phyloP scores from a whole-genome alignment of 1,284 basidiomycete species.

The Rhodotorula sp. region DNA sequence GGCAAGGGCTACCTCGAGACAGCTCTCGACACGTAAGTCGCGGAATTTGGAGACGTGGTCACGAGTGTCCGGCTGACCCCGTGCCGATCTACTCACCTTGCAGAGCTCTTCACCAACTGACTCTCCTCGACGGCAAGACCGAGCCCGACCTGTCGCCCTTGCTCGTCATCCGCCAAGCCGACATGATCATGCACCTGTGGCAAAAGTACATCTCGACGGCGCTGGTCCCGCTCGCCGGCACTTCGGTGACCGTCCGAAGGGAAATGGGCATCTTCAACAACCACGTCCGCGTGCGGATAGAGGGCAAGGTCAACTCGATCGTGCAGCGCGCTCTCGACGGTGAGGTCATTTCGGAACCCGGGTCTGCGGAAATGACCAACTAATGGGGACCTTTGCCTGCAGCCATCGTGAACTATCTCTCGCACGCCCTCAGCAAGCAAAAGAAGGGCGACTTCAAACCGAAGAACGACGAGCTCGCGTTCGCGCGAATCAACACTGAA shows the following conservation, averaged over 20 bases:
- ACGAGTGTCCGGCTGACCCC: not conserved
- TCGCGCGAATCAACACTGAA: conserved; percentile 91
- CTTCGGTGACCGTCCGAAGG: conserved; percentile 80
- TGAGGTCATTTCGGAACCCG: conserved; percentile 51
- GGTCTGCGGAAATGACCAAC: not conserved
- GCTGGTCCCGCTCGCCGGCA: conserved; percentile 80
- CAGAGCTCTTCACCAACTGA: conserved; percentile 71
- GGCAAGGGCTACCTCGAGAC: conserved; percentile 84
- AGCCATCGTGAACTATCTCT: conserved; percentile 52
- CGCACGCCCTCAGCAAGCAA: conserved; percentile 75
- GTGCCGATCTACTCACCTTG: no score
- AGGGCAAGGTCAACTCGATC: conserved; percentile 79
- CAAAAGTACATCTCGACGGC: conserved; percentile 94
- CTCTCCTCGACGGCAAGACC: conserved; percentile 67
- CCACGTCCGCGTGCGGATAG: conserved; percentile 81
- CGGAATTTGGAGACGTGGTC: conserved; percentile 45
- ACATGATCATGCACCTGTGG: conserved; percentile 92
- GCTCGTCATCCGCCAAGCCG: conserved; percentile 68
- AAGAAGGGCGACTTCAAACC: conserved; percentile 97
- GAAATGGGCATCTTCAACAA: conserved; percentile 95
- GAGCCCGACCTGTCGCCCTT: conserved; percentile 79
- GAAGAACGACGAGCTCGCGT: conserved; percentile 89
- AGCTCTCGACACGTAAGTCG: conserved; percentile 76
- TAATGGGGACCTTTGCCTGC: not conserved
- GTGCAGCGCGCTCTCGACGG: conserved; percentile 82